phyloP scores from a whole-genome alignment of 148 eudicot species.

The Bassia scoparia region DNA sequence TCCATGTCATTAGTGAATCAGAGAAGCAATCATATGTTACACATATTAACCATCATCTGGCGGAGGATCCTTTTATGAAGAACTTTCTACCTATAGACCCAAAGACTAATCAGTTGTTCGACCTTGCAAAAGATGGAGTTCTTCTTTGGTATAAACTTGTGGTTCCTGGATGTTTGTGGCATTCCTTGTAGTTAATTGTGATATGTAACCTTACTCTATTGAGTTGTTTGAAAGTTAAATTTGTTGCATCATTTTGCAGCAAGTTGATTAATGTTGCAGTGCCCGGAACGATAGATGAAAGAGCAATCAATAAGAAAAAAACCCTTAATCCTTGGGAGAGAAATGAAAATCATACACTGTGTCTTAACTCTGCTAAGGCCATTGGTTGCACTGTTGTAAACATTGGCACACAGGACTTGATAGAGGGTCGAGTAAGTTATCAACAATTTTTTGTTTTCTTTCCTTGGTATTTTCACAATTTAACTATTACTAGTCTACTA shows the following conservation, averaged over 20 bases:
- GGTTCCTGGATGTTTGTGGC: not conserved
- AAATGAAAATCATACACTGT: constrained; percentile 88
- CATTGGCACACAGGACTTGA: constrained; percentile 81
- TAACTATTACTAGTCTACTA: constrained; percentile 19
- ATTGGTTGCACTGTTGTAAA: constrained; percentile 96
- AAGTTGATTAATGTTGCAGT: constrained; percentile 91
- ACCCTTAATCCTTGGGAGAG: constrained; percentile 89
- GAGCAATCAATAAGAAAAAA: constrained; percentile 77
- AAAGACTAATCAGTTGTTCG: constrained; percentile 56
- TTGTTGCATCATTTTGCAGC: constrained; percentile 38
- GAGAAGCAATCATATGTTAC: constrained; percentile 75
- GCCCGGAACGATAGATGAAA: constrained; percentile 88
- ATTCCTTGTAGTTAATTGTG: not conserved
- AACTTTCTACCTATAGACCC: constrained; percentile 78
- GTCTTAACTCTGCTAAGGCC: constrained; percentile 95
- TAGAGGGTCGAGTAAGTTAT: constrained; percentile 74
- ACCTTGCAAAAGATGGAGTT: constrained; percentile 80
- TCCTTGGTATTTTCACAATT: not conserved
- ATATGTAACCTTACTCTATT: not conserved
- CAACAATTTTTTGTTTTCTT: not conserved
- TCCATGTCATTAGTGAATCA: constrained; percentile 74
- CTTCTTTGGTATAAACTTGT: constrained; percentile 58
- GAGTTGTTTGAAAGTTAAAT: not conserved
- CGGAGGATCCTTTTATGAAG: constrained; percentile 66
- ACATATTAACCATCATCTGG: constrained; percentile 67